phyloP scores from a whole-genome alignment of 352 stramenopile genomes.

The Detonula confervacea region DNA sequence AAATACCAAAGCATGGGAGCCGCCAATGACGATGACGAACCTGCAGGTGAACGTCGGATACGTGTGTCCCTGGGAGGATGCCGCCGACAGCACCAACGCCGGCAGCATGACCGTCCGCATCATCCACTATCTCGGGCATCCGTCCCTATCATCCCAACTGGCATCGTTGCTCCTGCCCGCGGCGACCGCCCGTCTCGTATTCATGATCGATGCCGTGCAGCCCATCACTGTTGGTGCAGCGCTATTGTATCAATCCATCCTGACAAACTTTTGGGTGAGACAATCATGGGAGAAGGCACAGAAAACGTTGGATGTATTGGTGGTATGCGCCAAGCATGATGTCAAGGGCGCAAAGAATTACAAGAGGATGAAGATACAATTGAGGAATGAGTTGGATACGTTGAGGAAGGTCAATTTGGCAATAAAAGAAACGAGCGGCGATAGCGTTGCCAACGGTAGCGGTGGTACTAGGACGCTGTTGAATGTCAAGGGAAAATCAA shows the following conservation, averaged over 20 bases:
- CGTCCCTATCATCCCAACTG: constrained; percentile 39
- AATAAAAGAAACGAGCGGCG: constrained; percentile 21
- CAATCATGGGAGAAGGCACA: constrained; percentile 24
- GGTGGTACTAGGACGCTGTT: constrained; percentile 5
- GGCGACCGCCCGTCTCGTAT: constrained; percentile 46
- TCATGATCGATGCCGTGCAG: constrained; percentile 74
- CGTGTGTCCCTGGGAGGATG: constrained; percentile 10
- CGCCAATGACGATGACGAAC: constrained; percentile 59
- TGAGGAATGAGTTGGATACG: constrained; percentile 79
- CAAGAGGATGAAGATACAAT: constrained; percentile 73
- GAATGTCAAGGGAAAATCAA: constrained; percentile 35
- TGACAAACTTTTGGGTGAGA: constrained; percentile 30
- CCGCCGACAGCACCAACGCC: background rate
- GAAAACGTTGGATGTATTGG: constrained; percentile 51
- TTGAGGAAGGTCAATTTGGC: constrained; percentile 53
- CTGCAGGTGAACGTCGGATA: constrained; percentile 69
- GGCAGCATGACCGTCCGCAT: constrained; percentile 39
- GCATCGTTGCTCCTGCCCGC: constrained; percentile 22
- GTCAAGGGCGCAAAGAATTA: constrained; percentile 73
- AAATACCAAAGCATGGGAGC: constrained; percentile 23
- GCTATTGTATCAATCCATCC: constrained; percentile 57
- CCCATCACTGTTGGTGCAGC: constrained; percentile 56
- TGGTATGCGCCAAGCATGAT: constrained; percentile 72
- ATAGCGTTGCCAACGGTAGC: background rate
- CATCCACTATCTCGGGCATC: constrained; percentile 75